These are phyloP conservation scores for Puccinia triticina DNA, from an alignment of 1,284 basidiomycete species.

Conservation along the genomic window DNA sequence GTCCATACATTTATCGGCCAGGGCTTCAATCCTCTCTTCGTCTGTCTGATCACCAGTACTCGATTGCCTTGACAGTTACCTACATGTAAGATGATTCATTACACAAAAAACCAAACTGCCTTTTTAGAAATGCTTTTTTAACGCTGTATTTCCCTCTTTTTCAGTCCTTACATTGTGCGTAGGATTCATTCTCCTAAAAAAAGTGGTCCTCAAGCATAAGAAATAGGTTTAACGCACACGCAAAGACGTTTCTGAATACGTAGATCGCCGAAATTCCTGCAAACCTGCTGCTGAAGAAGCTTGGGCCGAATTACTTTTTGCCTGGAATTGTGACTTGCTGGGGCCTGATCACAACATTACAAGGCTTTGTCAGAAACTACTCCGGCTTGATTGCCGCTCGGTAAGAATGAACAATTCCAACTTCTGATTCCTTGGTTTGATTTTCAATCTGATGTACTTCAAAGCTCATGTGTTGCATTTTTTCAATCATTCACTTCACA, in stretches of 20 bases:
- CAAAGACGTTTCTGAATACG: background rate
- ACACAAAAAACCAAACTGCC: background rate
- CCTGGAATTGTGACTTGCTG: conserved; percentile 55
- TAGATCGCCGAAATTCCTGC: conserved; percentile 53
- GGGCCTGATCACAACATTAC: conserved; percentile 54
- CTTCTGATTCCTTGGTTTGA: background rate
- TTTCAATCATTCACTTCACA: background rate
- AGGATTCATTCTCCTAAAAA: background rate
- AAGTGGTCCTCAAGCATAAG: background rate
- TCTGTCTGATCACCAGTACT: conserved; percentile 43
- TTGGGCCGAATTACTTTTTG: conserved; percentile 54
- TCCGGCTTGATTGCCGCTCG: conserved; percentile 41
- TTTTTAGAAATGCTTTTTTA: background rate
- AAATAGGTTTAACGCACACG: background rate
- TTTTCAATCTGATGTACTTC: too few species aligned
- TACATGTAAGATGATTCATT: conserved; percentile 37
- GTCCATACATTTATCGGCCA: background rate
- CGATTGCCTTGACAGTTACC: conserved; percentile 43
- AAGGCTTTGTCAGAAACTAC: conserved; percentile 45
- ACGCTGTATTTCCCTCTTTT: background rate
- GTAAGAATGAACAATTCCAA: background rate
- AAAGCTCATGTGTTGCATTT: background rate
- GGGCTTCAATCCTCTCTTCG: conserved; percentile 26
- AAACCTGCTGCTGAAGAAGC: conserved; percentile 54
- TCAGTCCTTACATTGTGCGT: conserved; percentile 48